A percentile compares a stretch with the other conserved stretches of the same genome.
Evolutionary conservation across 495 filamentous ascomycete species (phyloP).

Genomic region (Aspergillus avenaceus): DNA sequence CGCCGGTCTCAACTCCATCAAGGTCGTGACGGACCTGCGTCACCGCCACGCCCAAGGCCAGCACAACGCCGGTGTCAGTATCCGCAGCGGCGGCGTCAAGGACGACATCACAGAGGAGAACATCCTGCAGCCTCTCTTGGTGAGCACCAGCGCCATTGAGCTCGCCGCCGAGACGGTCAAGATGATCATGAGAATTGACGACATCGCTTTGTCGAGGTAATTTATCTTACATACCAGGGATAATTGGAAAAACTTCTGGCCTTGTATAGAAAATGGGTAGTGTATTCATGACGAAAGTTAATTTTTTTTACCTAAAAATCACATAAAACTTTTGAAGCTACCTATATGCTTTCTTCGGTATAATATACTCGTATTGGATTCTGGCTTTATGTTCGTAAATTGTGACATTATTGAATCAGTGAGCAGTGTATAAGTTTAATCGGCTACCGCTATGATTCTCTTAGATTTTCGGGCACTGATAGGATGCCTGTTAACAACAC

Average conservation of each 20-base stretch:
- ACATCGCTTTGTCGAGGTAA: slow-evolving; percentile 72
- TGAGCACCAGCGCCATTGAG: slow-evolving; percentile 96
- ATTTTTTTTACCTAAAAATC: slow-evolving; percentile 14
- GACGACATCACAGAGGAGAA: slow-evolving; percentile 94
- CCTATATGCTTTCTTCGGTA: slow-evolving; percentile 3
- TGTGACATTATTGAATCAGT: too few species aligned
- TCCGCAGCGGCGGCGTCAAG: slow-evolving; percentile 94
- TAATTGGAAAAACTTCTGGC: slow-evolving; percentile 2
- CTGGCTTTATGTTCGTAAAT: too few species aligned
- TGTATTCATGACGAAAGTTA: slow-evolving; percentile 24
- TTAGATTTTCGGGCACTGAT: too few species aligned
- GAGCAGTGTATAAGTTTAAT: too few species aligned
- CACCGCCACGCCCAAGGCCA: slow-evolving; percentile 92
- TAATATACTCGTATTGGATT: slow-evolving; percentile 7
- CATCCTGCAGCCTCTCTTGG: slow-evolving; percentile 90
- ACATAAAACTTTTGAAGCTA: slow-evolving; percentile 1
- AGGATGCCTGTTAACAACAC: too few species aligned
- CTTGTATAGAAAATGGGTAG: slow-evolving; percentile 13
- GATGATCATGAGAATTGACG: slow-evolving; percentile 97
- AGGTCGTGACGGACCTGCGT: slow-evolving; percentile 94
- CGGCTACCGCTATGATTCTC: too few species aligned
- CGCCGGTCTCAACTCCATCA: slow-evolving; percentile 94
- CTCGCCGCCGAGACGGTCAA: slow-evolving; percentile 96
- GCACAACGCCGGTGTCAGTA: slow-evolving; percentile 93
- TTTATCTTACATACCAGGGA: background rate